Evolutionary conservation across 2,329 filamentous ascomycete genomes (phyloP).

Genomic region (Colletotrichum sp.): DNA sequence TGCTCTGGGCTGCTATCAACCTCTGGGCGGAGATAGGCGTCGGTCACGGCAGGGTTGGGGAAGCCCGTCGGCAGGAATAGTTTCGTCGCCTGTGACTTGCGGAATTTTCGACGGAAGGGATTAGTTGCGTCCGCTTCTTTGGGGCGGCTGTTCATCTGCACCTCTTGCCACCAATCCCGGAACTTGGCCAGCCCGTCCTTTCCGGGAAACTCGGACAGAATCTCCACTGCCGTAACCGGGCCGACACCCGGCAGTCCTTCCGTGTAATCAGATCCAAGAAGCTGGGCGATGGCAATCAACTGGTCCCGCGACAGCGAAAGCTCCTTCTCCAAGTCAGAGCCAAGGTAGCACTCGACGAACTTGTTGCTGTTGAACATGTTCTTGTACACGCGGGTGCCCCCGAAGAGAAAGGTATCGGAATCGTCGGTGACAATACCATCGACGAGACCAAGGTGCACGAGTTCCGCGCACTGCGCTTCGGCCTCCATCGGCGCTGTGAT

Average conservation of each 20-base stretch:
- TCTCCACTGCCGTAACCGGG: constrained; percentile 92
- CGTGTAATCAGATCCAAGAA: constrained; percentile 94
- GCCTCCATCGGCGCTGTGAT: constrained; percentile 99
- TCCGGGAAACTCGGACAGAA: constrained; percentile 85
- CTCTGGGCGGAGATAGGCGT: constrained; percentile 85
- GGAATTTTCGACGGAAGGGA: constrained; percentile 85
- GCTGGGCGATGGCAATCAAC: constrained; percentile 87
- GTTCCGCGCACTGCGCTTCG: constrained; percentile 94
- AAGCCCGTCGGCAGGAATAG: constrained; percentile 85
- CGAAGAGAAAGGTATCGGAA: constrained; percentile 95
- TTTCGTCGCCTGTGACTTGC: constrained; percentile 78
- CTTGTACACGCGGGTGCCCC: constrained; percentile 95
- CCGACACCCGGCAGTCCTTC: constrained; percentile 90
- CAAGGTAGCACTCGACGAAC: constrained; percentile 94
- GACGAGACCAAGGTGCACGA: constrained; percentile 85
- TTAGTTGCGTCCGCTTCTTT: constrained; percentile 66
- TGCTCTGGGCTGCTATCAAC: constrained; percentile 79
- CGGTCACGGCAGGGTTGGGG: constrained; percentile 77
- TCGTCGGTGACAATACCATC: constrained; percentile 99
- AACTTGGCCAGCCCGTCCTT: constrained; percentile 72
- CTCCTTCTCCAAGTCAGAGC: constrained; percentile 84
- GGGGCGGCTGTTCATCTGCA: constrained; percentile 72
- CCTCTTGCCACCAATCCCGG: constrained; percentile 83
- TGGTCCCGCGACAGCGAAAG: constrained; percentile 86
- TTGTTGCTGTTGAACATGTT: constrained; percentile 99